Conservation (phyloP, 2,329 filamentous ascomycete genomes). For the Alternaria sp. region DNA sequence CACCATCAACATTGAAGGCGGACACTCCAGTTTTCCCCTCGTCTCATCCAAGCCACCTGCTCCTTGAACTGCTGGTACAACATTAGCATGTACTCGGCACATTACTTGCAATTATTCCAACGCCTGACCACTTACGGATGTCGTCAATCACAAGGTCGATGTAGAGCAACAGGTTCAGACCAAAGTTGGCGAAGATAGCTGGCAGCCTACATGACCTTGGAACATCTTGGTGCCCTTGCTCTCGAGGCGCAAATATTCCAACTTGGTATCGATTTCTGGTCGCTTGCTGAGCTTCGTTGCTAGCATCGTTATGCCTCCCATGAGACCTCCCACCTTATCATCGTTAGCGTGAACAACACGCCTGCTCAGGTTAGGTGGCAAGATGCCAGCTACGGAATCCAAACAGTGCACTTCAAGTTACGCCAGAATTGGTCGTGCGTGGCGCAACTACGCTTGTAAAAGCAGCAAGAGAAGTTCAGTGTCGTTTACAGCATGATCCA, state of each 20-base stretch:
- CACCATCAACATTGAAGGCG: too few relatives aligned
- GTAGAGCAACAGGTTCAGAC: too few relatives aligned
- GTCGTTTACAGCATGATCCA: not conserved
- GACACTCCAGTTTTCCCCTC: too few relatives aligned
- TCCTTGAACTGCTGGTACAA: too few relatives aligned
- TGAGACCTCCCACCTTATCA: not conserved
- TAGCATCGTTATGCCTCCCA: not conserved
- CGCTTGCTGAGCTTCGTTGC: not conserved
- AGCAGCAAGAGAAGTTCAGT: not conserved
- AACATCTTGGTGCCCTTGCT: too few relatives aligned
- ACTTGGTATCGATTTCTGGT: not conserved
- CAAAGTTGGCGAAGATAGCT: too few relatives aligned
- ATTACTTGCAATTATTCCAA: too few relatives aligned
- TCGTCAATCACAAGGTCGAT: too few relatives aligned
- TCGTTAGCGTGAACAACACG: not conserved
- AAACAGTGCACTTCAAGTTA: not conserved
- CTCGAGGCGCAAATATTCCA: not conserved
- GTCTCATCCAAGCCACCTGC: too few relatives aligned
- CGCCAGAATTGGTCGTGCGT: not conserved
- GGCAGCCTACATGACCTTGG: too few relatives aligned
- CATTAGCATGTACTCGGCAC: too few relatives aligned
- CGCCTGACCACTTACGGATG: too few relatives aligned
- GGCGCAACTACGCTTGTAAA: not conserved
- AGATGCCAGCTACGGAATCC: not conserved
- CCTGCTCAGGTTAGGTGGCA: not conserved